These are phyloP conservation scores for Dipteronia dyeriana DNA, from an alignment of 345 rosid species.

Conservation along the genomic window DNA sequence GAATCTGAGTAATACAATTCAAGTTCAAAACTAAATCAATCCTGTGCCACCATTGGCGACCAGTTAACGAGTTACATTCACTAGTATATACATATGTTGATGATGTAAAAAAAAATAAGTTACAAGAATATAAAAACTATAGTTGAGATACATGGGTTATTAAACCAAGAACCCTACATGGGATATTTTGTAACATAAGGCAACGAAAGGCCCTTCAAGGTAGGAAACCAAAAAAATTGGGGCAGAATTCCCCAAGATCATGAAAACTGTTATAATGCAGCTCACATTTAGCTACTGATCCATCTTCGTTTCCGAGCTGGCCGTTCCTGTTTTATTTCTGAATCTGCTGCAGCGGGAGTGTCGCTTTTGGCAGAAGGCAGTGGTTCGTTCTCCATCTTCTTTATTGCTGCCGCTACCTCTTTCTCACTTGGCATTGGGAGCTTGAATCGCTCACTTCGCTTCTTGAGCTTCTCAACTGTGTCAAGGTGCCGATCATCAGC, in stretches of 20 bases:
- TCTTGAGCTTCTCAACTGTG: conserved; percentile 96
- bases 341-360: conserved; percentile 38
- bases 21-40: conserved; percentile 24
- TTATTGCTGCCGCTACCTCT: conserved; percentile 46
- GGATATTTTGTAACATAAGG: conserved; percentile 13
- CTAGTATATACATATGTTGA: conserved; percentile 36
- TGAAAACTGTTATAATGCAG: neutral
- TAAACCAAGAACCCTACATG: conserved; percentile 15
- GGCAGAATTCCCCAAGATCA: neutral
- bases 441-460: conserved; percentile 96
- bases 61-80: conserved; percentile 35
- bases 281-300: conserved; percentile 56
- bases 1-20: conserved; percentile 19
- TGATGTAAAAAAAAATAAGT: conserved; percentile 11
- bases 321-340: conserved; percentile 85
- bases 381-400: conserved; percentile 66
- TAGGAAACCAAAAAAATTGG: conserved; percentile 7
- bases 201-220: conserved; percentile 12
- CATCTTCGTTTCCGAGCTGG: conserved; percentile 92
- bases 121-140: conserved; percentile 22
- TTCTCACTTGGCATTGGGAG: conserved; percentile 89
- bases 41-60: conserved; percentile 37
- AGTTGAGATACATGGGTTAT: conserved; percentile 21
- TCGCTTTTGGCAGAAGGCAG: conserved; percentile 56
- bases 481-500: conserved; percentile 73